These are phyloP conservation scores for Vitis hybrid DNA, from an alignment of 177 flowering plant genomes.

Conservation along the genomic window DNA sequence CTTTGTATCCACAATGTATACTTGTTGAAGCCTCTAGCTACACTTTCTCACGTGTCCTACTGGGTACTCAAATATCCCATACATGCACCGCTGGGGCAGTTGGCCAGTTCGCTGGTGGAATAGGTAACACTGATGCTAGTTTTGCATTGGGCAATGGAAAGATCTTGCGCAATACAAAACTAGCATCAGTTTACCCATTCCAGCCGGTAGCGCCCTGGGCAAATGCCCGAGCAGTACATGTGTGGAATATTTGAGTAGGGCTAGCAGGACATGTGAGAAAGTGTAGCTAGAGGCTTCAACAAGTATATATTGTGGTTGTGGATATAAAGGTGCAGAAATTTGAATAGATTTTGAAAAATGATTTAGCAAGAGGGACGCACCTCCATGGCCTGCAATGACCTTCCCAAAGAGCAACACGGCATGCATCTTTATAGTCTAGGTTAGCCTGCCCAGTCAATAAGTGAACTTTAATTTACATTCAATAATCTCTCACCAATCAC, in stretches of 20 bases:
- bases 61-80: too few species aligned
- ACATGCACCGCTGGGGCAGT: too few species aligned
- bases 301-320: background rate
- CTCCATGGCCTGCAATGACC: constrained; percentile 75
- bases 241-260: constrained; percentile 21
- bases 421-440: constrained; percentile 73
- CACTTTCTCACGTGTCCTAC: too few species aligned
- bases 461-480: too few species aligned
- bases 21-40: too few species aligned
- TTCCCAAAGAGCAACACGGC: constrained; percentile 70
- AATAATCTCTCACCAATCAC: too few species aligned
- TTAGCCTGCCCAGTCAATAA: constrained; percentile 38
- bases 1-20: too few species aligned
- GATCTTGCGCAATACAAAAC: constrained; percentile 44
- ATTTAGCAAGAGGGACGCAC: constrained; percentile 19
- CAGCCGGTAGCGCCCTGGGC: constrained; percentile 58
- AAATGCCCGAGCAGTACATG: constrained; percentile 76
- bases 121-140: too few species aligned
- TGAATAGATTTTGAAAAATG: constrained; percentile 3
- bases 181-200: constrained; percentile 74
- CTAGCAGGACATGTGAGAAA: too few species aligned
- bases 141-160: too few species aligned
- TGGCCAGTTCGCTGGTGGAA: too few species aligned
- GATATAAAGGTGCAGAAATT: too few species aligned
- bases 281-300: constrained; percentile 28